A percentile compares a stretch with the other conserved stretches of the same genome.
Evolutionary conservation across 2,329 filamentous ascomycete genomes (phyloP).

Genomic region (Colletotrichum spaethianum): DNA sequence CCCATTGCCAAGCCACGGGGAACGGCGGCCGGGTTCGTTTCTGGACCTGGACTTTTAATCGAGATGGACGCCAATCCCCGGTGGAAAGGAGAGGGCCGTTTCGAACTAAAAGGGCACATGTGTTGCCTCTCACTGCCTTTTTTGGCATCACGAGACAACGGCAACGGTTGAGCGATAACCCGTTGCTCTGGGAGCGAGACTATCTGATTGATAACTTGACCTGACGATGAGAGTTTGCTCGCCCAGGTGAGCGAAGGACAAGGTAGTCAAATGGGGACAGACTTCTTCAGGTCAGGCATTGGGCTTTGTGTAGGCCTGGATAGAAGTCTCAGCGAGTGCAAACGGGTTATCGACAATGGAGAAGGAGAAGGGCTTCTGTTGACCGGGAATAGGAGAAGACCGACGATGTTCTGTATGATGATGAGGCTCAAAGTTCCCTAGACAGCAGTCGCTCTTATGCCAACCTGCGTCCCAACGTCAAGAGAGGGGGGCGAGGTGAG

Average conservation of each 20-base stretch:
- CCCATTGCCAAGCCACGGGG: neutral
- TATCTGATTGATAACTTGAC: conserved; percentile 35
- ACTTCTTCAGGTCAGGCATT: neutral
- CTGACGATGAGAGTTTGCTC: neutral
- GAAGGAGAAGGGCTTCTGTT: neutral
- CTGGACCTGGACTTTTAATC: neutral
- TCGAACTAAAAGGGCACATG: neutral
- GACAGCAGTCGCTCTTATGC: neutral
- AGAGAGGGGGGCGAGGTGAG: neutral
- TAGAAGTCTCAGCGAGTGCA: neutral
- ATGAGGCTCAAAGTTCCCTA: conserved; percentile 18
- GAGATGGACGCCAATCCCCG: conserved; percentile 4
- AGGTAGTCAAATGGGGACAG: conserved; percentile 10
- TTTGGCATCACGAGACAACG: neutral
- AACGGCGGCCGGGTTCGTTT: neutral
- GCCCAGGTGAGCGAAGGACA: conserved; percentile 13
- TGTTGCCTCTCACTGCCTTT: conserved; percentile 1
- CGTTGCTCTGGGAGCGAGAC: conserved; percentile 3
- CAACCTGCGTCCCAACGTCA: conserved; percentile 18
- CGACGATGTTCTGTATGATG: neutral
- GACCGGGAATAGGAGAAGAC: neutral
- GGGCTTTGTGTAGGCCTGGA: neutral
- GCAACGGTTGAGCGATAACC: neutral
- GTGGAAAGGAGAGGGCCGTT: neutral
- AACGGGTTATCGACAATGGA: neutral